Percentiles rank a stretch among this genome's conserved stretches.
phyloP scores from a whole-genome alignment of 1,284 basidiomycete species.

The Ceratobasidium sp. region DNA sequence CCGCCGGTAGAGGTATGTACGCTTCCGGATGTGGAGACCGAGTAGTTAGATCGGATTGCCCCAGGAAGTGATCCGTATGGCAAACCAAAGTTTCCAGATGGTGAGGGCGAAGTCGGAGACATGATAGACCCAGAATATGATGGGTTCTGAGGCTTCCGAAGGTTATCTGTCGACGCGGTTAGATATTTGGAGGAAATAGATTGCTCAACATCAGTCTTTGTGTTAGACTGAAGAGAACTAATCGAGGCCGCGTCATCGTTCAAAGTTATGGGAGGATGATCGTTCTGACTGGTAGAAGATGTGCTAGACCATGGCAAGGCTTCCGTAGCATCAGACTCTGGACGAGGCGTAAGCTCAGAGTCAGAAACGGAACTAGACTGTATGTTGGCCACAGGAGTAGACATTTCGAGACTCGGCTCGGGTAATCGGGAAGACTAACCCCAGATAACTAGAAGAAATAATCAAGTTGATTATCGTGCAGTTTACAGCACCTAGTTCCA shows the following conservation, averaged over 20 bases:
- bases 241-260: slow-evolving; percentile 19
- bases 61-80: slow-evolving; percentile 37
- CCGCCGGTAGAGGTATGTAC: slow-evolving; percentile 4
- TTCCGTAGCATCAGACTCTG: slow-evolving; percentile 29
- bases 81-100: slow-evolving; percentile 6
- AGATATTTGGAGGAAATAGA: neutral
- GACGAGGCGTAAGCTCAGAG: slow-evolving; percentile 38
- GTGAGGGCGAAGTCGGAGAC: slow-evolving; percentile 23
- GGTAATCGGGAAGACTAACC: too few species aligned
- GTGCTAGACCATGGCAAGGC: slow-evolving; percentile 23
- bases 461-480: too few species aligned
- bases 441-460: too few species aligned
- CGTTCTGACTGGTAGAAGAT: neutral
- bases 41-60: slow-evolving; percentile 18
- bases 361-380: slow-evolving; percentile 13
- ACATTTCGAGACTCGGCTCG: neutral
- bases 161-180: slow-evolving; percentile 11
- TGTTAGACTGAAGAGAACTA: slow-evolving; percentile 1
- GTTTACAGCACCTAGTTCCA: too few species aligned
- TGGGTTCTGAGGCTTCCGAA: neutral
- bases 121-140: slow-evolving; percentile 21
- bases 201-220: neutral
- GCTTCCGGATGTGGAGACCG: slow-evolving; percentile 24
- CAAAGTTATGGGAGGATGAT: neutral
- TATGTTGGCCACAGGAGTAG: neutral